A percentile compares a stretch with the other conserved stretches of the same genome.
Conservation (phyloP, 2,329 filamentous ascomycete species). For the Trichoderma asperellum region DNA sequence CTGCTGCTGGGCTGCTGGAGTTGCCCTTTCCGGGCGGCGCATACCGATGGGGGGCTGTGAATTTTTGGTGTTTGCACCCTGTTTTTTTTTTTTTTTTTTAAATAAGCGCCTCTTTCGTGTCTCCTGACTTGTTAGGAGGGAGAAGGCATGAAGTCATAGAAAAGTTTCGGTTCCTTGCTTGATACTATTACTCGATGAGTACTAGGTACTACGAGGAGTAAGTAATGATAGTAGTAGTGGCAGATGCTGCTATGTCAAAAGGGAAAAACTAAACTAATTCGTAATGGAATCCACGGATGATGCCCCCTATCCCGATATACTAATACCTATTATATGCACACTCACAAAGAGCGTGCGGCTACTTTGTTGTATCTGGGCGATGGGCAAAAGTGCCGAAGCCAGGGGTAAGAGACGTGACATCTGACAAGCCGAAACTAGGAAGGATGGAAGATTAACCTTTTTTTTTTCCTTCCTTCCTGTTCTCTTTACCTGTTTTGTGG, state of each 20-base stretch:
- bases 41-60: conserved; percentile 18
- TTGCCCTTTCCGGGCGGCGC: neutral
- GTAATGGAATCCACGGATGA: neutral
- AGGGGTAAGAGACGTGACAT: neutral
- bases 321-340: neutral
- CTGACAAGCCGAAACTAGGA: neutral
- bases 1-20: neutral
- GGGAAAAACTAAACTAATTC: neutral
- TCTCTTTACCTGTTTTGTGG: neutral
- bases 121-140: neutral
- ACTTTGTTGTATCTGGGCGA: neutral
- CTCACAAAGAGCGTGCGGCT: neutral
- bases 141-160: neutral
- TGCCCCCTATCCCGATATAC: neutral
- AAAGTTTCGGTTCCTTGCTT: neutral
- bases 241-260: neutral
- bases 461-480: neutral
- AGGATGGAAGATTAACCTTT: neutral
- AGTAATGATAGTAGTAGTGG: neutral
- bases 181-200: neutral
- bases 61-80: neutral
- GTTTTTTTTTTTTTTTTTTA: neutral
- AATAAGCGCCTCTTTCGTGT: neutral
- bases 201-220: neutral
- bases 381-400: neutral